Evolutionary conservation across 306 rosid species (phyloP), one percentile per base, ranked within the genome.

Genomic region (Prunus campanulata): DNA sequence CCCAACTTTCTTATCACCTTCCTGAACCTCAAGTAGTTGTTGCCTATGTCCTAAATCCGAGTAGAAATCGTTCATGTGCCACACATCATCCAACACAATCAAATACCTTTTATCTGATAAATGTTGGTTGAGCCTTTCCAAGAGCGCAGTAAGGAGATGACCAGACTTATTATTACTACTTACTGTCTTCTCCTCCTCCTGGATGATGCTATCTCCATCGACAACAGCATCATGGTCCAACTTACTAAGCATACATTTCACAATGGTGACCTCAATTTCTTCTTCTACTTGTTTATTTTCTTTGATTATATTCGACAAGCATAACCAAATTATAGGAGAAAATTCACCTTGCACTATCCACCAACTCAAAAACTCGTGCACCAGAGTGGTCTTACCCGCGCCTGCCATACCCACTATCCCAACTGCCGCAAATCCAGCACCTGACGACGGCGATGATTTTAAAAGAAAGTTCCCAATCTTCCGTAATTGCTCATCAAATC

Each of bases 341-440:
- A 63, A 72, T 42, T 18, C 2, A 0, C 19, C 6, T 2, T 1
- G 1, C 12, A 66, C 61, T 0, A 19, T 44, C 39, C 19, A 18
- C 20, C 13, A 42, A 6, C 5, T 25, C 49, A 78, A 52, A 29
- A 72, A 50, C 67, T 63, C 55, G 1, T 9, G 48, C 18, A 72
- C 59, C 5, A 78, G 68, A 1, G 67, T 44, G 1, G 77, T 67
- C 56, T 80, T 80, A 22, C 83, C 72, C 2, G 51, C 22, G 18
- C 79, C 71, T 11, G 75, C 65, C 39, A 68, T 68, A 3, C 83
- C 83, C 15, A 35, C n/a, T 57, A 80, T 20, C 66, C 83, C 83
- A 6, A 74, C 50, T 16, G 64, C 30, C 20, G 46, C 59, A 11
- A 60, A 60, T 5, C 66, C 65, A 60, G 2, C 18, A 15, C 20